Base-by-base conservation (phyloP, 176 grass and related monocot genomes). In the Eragrostis nindensis region DNA sequence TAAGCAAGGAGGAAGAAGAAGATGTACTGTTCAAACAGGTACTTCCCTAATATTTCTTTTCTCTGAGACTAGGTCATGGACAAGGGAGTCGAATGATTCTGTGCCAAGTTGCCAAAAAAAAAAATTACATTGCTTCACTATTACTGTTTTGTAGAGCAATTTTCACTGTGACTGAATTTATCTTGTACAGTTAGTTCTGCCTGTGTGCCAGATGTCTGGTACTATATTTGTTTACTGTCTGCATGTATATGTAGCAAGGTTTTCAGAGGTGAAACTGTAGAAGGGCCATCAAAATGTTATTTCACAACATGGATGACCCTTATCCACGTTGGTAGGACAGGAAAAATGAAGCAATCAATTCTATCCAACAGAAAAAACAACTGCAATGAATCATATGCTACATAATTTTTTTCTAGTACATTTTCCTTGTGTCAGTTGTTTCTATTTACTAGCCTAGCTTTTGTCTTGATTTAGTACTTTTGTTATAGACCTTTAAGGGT, bases 21-120 rank as follows among this genome's bases (percentile, higher is more conserved):
- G 96, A 98, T 91, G 96, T 95, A 47, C 77, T 84, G 55, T 98
- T 98, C 79, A 98, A 98, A 84, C 88, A 98, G 90, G 96, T 98
- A 64, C 38, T 7, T 2, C 53, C 50, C 61, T 14, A 8, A 25
- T 5, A 2, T 55, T 65, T 15, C 46, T 73, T 44, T 72, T 4
- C n/a, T 62, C 8, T 57, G 27, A 40, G 60, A 5, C 24, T 38
- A 27, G 22, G 50, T 63, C 36, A 22, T 32, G 11, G 57, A 84
- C 2, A 3, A 22, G 38, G 27, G 5, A 75, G 66, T 68, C 56
- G 21, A 42, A 77, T 78, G 57, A 41, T 77, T 76, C 1, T 62
- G 55, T 79, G 62, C 13, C 30, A 24, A 50, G 27, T 74, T 70
- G 9, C 36, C 10, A 75, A 49, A 44, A 24, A 24, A n/a, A n/a